phyloP scores from a whole-genome alignment of 495 filamentous ascomycete genomes.

The Aspergillus heteromorphus region DNA sequence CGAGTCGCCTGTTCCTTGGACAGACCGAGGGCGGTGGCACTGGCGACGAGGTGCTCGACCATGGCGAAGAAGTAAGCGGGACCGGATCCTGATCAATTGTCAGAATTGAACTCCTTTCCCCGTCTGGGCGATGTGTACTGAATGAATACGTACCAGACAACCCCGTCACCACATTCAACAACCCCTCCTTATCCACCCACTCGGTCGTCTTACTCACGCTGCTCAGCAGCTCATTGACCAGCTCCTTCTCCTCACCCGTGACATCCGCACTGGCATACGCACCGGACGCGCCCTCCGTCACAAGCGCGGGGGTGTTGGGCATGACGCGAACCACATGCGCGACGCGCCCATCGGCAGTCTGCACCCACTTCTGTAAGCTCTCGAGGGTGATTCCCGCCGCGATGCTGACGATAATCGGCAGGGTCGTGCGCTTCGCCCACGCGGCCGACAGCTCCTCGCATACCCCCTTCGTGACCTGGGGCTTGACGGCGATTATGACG shows the following conservation, averaged over 20 bases:
- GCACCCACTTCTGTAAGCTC: constrained; percentile 30
- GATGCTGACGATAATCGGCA: constrained; percentile 42
- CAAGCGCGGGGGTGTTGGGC: constrained; percentile 40
- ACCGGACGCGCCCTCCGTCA: constrained; percentile 34
- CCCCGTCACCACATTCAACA: constrained; percentile 38
- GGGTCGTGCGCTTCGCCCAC: constrained; percentile 64
- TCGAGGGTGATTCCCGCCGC: constrained; percentile 37
- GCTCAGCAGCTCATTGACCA: constrained; percentile 28
- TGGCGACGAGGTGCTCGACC: constrained; percentile 38
- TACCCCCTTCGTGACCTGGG: constrained; percentile 74
- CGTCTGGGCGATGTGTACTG: too few relatives aligned
- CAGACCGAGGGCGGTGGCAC: constrained; percentile 33
- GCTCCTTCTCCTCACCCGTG: constrained; percentile 27
- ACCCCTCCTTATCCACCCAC: constrained; percentile 38
- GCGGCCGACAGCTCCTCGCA: constrained; percentile 89
- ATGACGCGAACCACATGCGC: constrained; percentile 36
- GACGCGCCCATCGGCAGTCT: constrained; percentile 19
- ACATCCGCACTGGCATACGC: constrained; percentile 28
- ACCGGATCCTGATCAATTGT: constrained; percentile 27
- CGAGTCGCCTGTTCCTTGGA: constrained; percentile 36
- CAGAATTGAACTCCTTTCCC: too few relatives aligned
- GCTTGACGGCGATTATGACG: constrained; percentile 69
- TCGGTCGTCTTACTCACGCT: constrained; percentile 37
- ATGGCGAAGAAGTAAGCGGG: constrained; percentile 44
- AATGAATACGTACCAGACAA: constrained; percentile 32